Evolutionary conservation across 257 asterid species (phyloP).

Genomic region (Jacaranda copaia): DNA sequence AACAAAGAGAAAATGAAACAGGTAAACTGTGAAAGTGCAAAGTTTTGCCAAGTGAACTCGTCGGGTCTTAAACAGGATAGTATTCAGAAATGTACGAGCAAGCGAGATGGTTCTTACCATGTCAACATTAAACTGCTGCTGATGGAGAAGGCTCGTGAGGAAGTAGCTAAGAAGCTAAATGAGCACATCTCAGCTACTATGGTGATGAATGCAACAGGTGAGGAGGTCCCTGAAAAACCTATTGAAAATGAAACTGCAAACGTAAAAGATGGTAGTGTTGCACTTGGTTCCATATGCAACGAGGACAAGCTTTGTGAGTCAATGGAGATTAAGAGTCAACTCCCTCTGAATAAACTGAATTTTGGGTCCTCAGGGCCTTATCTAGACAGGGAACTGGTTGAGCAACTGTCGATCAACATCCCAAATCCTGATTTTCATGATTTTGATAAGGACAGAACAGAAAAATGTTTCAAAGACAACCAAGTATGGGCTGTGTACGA

Average conservation of each 20-base stretch:
- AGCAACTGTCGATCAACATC: constrained; percentile 49
- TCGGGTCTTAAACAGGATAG: constrained; percentile 35
- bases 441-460: constrained; percentile 59
- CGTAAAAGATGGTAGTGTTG: constrained; percentile 9
- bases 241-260: constrained; percentile 38
- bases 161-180: constrained; percentile 47
- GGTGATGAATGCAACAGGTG: constrained; percentile 35
- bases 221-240: constrained; percentile 30
- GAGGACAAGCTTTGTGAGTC: constrained; percentile 37
- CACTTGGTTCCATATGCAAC: constrained; percentile 27
- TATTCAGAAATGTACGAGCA: constrained; percentile 35
- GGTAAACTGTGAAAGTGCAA: constrained; percentile 39
- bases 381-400: constrained; percentile 33
- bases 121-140: constrained; percentile 51
- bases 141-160: constrained; percentile 64
- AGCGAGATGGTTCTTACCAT: constrained; percentile 30
- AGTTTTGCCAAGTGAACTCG: constrained; percentile 19
- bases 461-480: constrained; percentile 54
- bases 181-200: constrained; percentile 40
- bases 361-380: constrained; percentile 23
- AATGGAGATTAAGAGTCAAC: constrained; percentile 33
- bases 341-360: constrained; percentile 30
- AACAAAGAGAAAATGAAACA: constrained; percentile 40
- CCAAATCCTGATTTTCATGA: constrained; percentile 61
- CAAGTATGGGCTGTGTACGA: constrained; percentile 86